phyloP scores from a whole-genome alignment of 768 basidiomycete genomes.

The Brasilioporus rufonigricans region DNA sequence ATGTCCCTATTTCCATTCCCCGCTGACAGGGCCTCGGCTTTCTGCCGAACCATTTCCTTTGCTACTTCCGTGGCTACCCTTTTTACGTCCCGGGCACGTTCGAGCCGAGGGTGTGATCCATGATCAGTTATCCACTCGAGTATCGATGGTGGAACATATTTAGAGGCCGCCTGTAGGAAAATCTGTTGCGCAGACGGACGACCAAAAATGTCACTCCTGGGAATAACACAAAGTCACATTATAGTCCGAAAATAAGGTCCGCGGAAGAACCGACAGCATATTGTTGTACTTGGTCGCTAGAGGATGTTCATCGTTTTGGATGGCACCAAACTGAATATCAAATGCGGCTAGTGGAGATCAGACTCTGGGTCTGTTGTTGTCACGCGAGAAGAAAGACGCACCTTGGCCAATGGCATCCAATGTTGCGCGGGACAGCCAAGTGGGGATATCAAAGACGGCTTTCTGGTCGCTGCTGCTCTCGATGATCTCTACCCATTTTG shows the following conservation, averaged over 20 bases:
- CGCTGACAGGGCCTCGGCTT: constrained; percentile 5
- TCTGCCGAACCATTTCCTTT: constrained; percentile 19
- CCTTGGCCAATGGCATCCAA: constrained; percentile 53
- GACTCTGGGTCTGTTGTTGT: not conserved
- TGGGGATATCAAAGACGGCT: constrained; percentile 22
- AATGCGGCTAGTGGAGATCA: constrained; percentile 38
- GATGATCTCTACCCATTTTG: constrained; percentile 25
- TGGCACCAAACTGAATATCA: constrained; percentile 43
- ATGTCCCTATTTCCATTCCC: constrained; percentile 19
- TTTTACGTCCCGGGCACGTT: constrained; percentile 15
- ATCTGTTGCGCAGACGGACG: constrained; percentile 16
- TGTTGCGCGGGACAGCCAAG: constrained; percentile 42
- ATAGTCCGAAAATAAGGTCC: not conserved
- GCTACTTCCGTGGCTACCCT: constrained; percentile 7
- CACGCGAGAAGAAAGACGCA: constrained; percentile 8
- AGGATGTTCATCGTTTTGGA: constrained; percentile 12
- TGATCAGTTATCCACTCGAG: constrained; percentile 37
- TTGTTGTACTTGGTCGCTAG: constrained; percentile 10
- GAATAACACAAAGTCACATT: not conserved
- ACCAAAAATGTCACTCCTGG: constrained; percentile 12
- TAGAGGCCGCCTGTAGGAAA: constrained; percentile 14
- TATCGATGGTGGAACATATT: constrained; percentile 13
- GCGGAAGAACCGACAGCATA: constrained; percentile 8
- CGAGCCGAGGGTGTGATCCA: constrained; percentile 18
- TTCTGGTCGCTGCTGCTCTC: constrained; percentile 1